Base-by-base conservation (phyloP, 1,139 yeast species). In the Wickerhamiella infanticola region DNA sequence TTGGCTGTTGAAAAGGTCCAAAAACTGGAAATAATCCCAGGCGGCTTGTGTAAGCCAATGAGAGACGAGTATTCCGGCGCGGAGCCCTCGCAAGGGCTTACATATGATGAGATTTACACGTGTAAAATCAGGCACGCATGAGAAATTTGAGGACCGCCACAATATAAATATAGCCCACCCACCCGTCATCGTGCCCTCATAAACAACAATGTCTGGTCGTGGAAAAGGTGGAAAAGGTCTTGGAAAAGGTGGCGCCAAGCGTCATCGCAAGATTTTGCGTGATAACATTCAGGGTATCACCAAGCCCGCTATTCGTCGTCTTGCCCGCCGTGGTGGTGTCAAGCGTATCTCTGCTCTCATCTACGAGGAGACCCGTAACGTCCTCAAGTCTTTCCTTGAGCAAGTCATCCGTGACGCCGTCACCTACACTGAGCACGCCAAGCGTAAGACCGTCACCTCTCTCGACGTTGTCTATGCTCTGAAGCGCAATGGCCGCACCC, bases 301-400 rank as follows among this genome's bases (percentile, higher is more conserved):
- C 56, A 90, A 90, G 79, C 98, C 98, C 68, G 98, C 98, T 64
- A 90, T 90, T 68, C 86, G 98, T 77, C 88, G 98, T 83, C 81
- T 90, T 65, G 98, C 98, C 52, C 88, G 98, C 81, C 86, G 98
- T 84, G 98, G 98, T 75, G 98, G 98, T 84, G 98, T 90, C 66
- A 90, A 90, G 81, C 95, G 97, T 82, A 90, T 90, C 63, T 88
- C 97, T 56, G 97, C 95, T 66, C 77, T 88, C 67, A 88, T 90
- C 70, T 90, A 90, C 75, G 97, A 90, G 74, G 96, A 88, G 77
- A 95, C 93, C 64, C 85, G 98, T 75, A 90, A 83, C 58, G 97
- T 90, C 60, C 77, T 90, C 61, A 88, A 88, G 75, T 76, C 94
- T 51, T 90, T 88, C 82, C 78, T 90, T 66, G 96, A 86, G 73